Evolutionary conservation across 768 basidiomycete genomes (phyloP).

Genomic region (Dictyophora rubrovolvata): DNA sequence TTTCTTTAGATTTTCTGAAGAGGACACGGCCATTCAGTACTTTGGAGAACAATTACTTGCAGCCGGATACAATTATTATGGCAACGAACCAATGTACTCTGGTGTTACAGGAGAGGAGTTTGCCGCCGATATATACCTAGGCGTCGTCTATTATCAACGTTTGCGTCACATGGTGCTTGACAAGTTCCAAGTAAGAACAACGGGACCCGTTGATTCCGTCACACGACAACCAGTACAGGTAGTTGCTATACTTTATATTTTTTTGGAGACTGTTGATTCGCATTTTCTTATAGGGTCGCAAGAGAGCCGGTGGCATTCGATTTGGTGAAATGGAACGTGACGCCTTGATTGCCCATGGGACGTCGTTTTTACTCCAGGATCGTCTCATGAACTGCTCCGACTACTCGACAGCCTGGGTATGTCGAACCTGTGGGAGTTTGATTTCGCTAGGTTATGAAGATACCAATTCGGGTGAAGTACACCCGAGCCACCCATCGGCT

Average conservation of each 20-base stretch:
- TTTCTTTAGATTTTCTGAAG: constrained; percentile 71
- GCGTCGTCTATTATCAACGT: constrained; percentile 97
- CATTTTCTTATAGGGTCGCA: constrained; percentile 61
- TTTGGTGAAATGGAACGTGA: constrained; percentile 99
- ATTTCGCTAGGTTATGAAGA: constrained; percentile 96
- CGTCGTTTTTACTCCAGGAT: constrained; percentile 96
- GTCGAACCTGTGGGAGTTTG: constrained; percentile 89
- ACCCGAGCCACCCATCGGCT: constrained; percentile 37
- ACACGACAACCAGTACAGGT: constrained; percentile 98
- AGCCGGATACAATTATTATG: constrained; percentile 97
- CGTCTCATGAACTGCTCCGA: constrained; percentile 99
- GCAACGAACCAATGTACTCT: constrained; percentile 99
- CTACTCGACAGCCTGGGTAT: constrained; percentile 99
- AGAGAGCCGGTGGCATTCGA: constrained; percentile 96
- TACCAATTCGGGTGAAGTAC: constrained; percentile 56
- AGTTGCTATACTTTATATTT: constrained; percentile 16
- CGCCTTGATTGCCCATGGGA: constrained; percentile 96
- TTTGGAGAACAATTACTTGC: constrained; percentile 91
- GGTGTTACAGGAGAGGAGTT: constrained; percentile 99
- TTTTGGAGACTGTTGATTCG: neutral
- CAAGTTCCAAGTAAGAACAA: constrained; percentile 99
- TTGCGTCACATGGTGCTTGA: constrained; percentile 99
- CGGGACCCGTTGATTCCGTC: constrained; percentile 90
- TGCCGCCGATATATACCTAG: constrained; percentile 96
- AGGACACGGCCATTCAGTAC: constrained; percentile 95